A percentile compares a stretch with the other conserved stretches of the same genome.
Conservation (phyloP, 805 yeast genomes). For the Candida verbasci region DNA sequence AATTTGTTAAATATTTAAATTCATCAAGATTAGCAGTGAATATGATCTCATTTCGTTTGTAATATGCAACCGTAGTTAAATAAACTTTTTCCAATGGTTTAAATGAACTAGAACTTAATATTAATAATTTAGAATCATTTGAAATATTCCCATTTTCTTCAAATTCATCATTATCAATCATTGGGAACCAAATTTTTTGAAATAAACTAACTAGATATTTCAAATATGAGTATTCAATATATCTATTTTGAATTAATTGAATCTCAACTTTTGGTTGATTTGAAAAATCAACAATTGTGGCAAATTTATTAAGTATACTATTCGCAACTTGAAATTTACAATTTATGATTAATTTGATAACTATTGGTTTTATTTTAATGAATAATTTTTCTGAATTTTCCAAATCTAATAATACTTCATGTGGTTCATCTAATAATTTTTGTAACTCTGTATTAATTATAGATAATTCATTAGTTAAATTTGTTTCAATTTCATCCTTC, state of each 20-base stretch:
- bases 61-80: conserved; percentile 21
- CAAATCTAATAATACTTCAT: background rate
- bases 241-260: conserved; percentile 19
- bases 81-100: conserved; percentile 15
- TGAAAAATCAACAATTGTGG: conserved; percentile 17
- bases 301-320: conserved; percentile 14
- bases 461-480: background rate
- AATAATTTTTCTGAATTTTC: conserved; percentile 1
- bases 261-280: conserved; percentile 19
- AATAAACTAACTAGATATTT: conserved; percentile 19
- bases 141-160: conserved; percentile 1
- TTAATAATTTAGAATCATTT: background rate
- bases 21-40: conserved; percentile 13
- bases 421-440: background rate
- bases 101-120: conserved; percentile 8
- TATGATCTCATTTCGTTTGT: conserved; percentile 16
- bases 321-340: conserved; percentile 16
- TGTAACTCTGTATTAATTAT: background rate
- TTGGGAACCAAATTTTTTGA: conserved; percentile 12
- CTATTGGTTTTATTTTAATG: conserved; percentile 5
- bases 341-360: conserved; percentile 12
- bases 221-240: conserved; percentile 24
- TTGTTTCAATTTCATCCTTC: background rate
- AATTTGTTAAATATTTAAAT: conserved; percentile 17
- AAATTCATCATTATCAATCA: conserved; percentile 5